phyloP scores from a whole-genome alignment of 371 early-diverging fungal species.

The Apophysomyces ossiformis region DNA sequence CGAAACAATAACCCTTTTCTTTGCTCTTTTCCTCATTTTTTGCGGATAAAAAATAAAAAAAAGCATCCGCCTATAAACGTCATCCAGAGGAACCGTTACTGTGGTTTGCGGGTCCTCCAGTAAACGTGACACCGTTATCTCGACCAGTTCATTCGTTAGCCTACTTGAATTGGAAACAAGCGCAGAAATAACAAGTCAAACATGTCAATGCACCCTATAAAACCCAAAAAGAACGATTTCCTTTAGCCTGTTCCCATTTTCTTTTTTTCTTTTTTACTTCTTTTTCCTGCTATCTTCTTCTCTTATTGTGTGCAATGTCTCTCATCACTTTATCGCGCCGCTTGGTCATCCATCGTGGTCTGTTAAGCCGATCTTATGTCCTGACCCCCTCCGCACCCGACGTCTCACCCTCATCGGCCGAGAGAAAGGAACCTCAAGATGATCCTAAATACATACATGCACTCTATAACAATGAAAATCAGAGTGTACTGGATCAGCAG shows the following conservation, averaged over 20 bases:
- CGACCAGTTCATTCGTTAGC: constrained; percentile 35
- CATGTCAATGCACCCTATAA: neutral
- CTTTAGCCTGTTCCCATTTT: too few species aligned
- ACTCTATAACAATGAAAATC: constrained; percentile 28
- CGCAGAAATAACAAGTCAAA: neutral
- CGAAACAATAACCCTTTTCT: neutral
- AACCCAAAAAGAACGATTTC: neutral
- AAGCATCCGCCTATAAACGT: constrained; percentile 36
- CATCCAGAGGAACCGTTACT: constrained; percentile 37
- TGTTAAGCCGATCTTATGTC: constrained; percentile 9
- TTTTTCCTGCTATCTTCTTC: constrained; percentile 1
- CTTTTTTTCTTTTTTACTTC: neutral
- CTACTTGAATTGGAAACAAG: constrained; percentile 44
- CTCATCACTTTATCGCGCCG: neutral
- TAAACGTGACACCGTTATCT: constrained; percentile 27
- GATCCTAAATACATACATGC: constrained; percentile 24
- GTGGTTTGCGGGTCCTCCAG: constrained; percentile 51
- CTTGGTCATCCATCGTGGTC: neutral
- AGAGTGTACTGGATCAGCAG: constrained; percentile 21
- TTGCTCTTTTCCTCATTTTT: neutral
- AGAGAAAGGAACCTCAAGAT: constrained; percentile 6
- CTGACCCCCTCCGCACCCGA: constrained; percentile 17
- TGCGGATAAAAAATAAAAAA: neutral
- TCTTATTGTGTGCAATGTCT: neutral
- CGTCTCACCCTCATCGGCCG: neutral